A percentile compares a stretch with the other conserved stretches of the same genome.
Conservation (phyloP, 768 basidiomycete genomes). For the Mycena vulgaris region DNA sequence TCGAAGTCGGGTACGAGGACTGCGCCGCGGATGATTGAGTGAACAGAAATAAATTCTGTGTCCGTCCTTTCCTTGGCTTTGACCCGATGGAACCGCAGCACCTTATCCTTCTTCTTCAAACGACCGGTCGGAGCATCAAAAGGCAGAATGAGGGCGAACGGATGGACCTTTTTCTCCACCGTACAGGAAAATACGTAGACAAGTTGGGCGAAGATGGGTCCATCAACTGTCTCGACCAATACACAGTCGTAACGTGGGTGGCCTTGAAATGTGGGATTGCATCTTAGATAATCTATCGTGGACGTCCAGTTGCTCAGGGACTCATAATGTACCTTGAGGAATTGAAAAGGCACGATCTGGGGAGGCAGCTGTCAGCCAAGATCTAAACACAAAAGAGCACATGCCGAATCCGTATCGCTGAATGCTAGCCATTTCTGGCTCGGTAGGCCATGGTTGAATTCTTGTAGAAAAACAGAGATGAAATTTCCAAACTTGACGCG, state of each 20-base stretch:
- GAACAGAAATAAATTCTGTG: neutral
- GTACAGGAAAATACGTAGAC: neutral
- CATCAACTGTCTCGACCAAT: neutral
- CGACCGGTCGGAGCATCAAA: neutral
- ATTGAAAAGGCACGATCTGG: neutral
- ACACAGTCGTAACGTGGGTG: slow-evolving; percentile 36
- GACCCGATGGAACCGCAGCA: neutral
- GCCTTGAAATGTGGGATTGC: too few relatives aligned
- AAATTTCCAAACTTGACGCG: slow-evolving; percentile 6
- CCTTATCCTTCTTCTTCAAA: neutral
- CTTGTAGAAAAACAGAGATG: neutral
- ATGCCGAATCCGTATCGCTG: neutral
- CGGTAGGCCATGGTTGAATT: neutral
- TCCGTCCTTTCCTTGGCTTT: neutral
- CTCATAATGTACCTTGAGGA: too few relatives aligned
- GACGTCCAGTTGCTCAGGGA: too few relatives aligned
- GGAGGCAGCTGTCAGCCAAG: neutral
- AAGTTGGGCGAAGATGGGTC: neutral
- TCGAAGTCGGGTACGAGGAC: neutral
- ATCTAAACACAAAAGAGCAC: neutral
- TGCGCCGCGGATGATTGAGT: neutral
- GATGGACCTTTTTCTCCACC: neutral
- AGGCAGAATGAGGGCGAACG: neutral
- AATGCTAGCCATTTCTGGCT: neutral
- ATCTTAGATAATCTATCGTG: too few relatives aligned